Percentiles rank a stretch among this genome's conserved stretches.
Evolutionary conservation across 768 basidiomycete genomes (phyloP).

Genomic region (Calocybe cyanea): DNA sequence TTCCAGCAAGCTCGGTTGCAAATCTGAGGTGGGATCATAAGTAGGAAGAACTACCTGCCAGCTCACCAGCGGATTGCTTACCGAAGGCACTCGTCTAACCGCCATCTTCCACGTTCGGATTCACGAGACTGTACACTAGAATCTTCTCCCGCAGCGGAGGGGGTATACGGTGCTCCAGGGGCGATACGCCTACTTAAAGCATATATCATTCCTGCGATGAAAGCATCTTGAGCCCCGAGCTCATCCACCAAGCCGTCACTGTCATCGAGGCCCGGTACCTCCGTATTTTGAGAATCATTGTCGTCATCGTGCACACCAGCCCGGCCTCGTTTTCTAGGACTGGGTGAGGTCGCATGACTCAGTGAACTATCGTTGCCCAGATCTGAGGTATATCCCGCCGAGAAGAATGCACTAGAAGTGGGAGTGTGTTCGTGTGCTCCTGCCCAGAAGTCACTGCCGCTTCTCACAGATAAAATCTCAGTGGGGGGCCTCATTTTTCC

Average conservation of each 20-base stretch:
- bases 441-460: conserved; percentile 78
- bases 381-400: conserved; percentile 28
- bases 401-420: conserved; percentile 51
- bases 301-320: conserved; percentile 43
- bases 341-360: conserved; percentile 21
- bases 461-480: conserved; percentile 48
- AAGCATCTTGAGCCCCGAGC: conserved; percentile 76
- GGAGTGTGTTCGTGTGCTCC: conserved; percentile 50
- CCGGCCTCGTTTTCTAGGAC: conserved; percentile 18
- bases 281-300: conserved; percentile 57
- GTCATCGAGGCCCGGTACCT: conserved; percentile 39
- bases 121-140: conserved; percentile 26
- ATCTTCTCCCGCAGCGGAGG: conserved; percentile 41
- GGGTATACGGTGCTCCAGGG: conserved; percentile 77
- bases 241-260: conserved; percentile 56
- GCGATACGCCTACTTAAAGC: conserved; percentile 66
- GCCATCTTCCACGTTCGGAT: conserved; percentile 57
- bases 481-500: conserved; percentile 18
- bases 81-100: conserved; percentile 80
- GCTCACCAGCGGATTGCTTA: conserved; percentile 24
- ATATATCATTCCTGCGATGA: conserved; percentile 87
- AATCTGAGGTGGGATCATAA: conserved; percentile 44
- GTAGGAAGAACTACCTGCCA: neutral
- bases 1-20: conserved; percentile 77
- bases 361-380: conserved; percentile 23